These are phyloP conservation scores for Zalaria sp. DNA, from an alignment of 2,329 filamentous ascomycete species.

Conservation along the genomic window DNA sequence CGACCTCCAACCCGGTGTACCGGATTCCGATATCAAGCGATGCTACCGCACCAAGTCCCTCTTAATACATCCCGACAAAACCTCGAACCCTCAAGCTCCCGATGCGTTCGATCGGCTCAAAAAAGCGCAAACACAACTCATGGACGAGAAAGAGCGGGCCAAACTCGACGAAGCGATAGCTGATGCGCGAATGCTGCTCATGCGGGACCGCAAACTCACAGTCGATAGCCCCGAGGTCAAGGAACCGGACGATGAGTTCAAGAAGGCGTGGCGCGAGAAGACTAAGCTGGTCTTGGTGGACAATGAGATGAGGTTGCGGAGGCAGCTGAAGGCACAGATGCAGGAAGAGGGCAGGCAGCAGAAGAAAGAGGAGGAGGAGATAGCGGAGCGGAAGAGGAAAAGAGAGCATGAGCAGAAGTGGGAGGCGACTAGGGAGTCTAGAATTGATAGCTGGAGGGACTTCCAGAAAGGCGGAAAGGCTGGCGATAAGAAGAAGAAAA, in stretches of 20 bases:
- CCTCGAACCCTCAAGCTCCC: conserved; percentile 74
- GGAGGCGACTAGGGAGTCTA: conserved; percentile 81
- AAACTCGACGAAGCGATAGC: conserved; percentile 88
- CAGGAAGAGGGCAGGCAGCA: conserved; percentile 90
- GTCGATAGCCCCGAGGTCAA: conserved; percentile 77
- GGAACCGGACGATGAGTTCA: conserved; percentile 57
- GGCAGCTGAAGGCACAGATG: conserved; percentile 87
- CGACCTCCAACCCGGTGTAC: conserved; percentile 86
- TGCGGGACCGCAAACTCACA: conserved; percentile 88
- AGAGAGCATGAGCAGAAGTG: conserved; percentile 88
- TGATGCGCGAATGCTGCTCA: conserved; percentile 86
- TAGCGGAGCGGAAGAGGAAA: conserved; percentile 46
- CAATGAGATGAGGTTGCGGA: conserved; percentile 69
- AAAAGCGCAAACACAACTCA: conserved; percentile 79
- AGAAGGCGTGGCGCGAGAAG: conserved; percentile 79
- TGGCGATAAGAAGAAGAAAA: conserved; percentile 26
- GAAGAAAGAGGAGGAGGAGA: conserved; percentile 71
- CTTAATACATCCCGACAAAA: conserved; percentile 97
- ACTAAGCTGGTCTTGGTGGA: conserved; percentile 80
- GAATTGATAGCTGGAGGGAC: conserved; percentile 87
- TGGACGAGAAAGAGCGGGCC: conserved; percentile 85
- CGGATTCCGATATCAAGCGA: conserved; percentile 90
- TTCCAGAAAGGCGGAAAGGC: conserved; percentile 56
- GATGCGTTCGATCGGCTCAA: conserved; percentile 95
- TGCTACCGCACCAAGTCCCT: conserved; percentile 96